Percentiles rank a stretch among this genome's conserved stretches.
These are phyloP conservation scores for Neurospora sp. DNA, from an alignment of 495 filamentous ascomycete species.

Conservation along the genomic window DNA sequence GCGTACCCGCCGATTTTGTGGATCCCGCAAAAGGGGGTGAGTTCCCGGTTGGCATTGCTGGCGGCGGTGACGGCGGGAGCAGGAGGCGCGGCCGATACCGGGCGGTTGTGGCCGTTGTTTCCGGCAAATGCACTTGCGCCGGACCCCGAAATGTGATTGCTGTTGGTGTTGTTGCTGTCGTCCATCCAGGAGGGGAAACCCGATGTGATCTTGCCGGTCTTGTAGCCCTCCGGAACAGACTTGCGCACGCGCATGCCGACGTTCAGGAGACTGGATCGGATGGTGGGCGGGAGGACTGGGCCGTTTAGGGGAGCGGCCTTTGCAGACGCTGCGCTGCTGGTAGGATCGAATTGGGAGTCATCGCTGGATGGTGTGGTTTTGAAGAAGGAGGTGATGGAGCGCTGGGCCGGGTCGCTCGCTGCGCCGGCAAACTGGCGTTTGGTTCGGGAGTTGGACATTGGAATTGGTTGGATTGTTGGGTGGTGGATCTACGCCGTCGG, in stretches of 20 bases:
- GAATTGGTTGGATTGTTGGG: constrained; percentile 1
- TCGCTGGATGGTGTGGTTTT: background rate
- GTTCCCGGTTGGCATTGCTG: constrained; percentile 31
- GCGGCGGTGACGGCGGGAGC: constrained; percentile 6
- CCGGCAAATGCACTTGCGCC: background rate
- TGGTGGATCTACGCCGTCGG: background rate
- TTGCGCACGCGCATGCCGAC: constrained; percentile 94
- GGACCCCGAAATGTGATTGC: background rate
- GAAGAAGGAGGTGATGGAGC: constrained; percentile 43
- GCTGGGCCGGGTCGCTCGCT: constrained; percentile 37
- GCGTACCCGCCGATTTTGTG: constrained; percentile 50
- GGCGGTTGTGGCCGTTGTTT: constrained; percentile 11
- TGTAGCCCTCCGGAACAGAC: constrained; percentile 84
- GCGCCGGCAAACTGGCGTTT: constrained; percentile 44
- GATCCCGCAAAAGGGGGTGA: constrained; percentile 69
- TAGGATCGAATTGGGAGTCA: constrained; percentile 4
- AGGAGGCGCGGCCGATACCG: background rate
- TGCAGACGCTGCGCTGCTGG: background rate
- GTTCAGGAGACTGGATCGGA: constrained; percentile 69
- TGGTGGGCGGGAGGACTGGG: constrained; percentile 45
- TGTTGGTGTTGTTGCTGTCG: background rate
- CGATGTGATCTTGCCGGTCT: constrained; percentile 48
- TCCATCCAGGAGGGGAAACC: constrained; percentile 37
- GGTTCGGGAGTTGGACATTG: constrained; percentile 34
- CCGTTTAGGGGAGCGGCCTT: constrained; percentile 24